A percentile compares a stretch with the other conserved stretches of the same genome.
Evolutionary conservation across 139 green algal species (phyloP).

Genomic region (Limnomonas spitsbergensis): DNA sequence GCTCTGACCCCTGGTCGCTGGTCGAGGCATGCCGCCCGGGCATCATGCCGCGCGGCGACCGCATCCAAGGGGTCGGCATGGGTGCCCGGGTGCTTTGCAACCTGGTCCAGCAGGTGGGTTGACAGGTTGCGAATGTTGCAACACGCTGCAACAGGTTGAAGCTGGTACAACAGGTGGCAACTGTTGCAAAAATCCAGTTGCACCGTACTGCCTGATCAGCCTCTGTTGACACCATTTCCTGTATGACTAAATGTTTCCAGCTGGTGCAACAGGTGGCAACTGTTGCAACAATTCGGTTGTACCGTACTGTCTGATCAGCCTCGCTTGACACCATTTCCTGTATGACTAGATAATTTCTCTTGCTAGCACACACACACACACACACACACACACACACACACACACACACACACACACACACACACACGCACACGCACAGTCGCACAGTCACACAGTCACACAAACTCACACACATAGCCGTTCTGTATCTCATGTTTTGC

Average conservation of each 20-base stretch:
- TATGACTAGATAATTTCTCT: too few relatives aligned
- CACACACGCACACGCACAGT: too few relatives aligned
- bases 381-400: too few relatives aligned
- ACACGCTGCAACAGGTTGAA: background rate
- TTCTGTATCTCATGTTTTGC: background rate
- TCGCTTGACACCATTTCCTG: too few relatives aligned
- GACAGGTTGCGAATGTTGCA: too few relatives aligned
- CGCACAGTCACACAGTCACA: too few relatives aligned
- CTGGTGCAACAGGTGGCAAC: background rate
- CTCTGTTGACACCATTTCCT: too few relatives aligned
- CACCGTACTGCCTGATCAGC: background rate
- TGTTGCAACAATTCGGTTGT: background rate
- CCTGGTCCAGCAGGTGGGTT: background rate
- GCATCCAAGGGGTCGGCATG: conserved; percentile 23
- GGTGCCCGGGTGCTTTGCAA: conserved; percentile 25
- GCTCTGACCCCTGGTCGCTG: conserved; percentile 4
- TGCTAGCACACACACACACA: too few relatives aligned
- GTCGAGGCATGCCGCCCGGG: conserved; percentile 1
- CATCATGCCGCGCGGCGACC: conserved; percentile 1
- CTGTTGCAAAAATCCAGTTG: background rate
- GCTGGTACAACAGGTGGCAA: background rate
- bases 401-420: too few relatives aligned
- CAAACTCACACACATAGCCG: background rate
- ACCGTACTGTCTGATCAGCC: too few relatives aligned
- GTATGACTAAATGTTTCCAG: background rate